Conservation (phyloP, 495 filamentous ascomycete genomes). For the Penicillium lividum region DNA sequence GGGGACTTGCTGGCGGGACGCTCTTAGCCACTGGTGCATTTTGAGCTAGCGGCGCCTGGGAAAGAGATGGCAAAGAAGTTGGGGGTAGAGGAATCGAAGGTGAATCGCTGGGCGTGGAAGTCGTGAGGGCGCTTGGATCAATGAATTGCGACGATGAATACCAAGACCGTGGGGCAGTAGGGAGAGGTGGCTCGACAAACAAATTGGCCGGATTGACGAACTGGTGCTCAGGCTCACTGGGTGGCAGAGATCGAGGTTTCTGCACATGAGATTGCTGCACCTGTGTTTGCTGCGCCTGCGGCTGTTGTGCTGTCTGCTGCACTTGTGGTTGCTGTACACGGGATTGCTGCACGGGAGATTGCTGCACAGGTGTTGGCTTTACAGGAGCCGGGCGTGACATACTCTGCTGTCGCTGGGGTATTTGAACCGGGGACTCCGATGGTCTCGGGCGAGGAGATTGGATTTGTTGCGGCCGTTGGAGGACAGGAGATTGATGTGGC, state of each 20-base stretch:
- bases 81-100: conserved; percentile 23
- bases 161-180: conserved; percentile 32
- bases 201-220: conserved; percentile 47
- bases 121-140: conserved; percentile 26
- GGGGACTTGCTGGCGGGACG: conserved; percentile 5
- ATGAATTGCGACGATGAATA: conserved; percentile 34
- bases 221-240: conserved; percentile 38
- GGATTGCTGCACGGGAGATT: not conserved
- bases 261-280: conserved; percentile 24
- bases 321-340: not conserved
- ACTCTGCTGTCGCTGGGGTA: conserved; percentile 2
- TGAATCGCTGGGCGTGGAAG: conserved; percentile 22
- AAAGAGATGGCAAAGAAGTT: conserved; percentile 13
- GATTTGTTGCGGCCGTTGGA: conserved; percentile 2
- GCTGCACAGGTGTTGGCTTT: not conserved
- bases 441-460: conserved; percentile 7
- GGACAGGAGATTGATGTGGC: not conserved
- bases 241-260: conserved; percentile 21
- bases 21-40: conserved; percentile 3
- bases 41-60: conserved; percentile 7
- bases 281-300: conserved; percentile 1
- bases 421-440: conserved; percentile 9
- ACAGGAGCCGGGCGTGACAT: not conserved
- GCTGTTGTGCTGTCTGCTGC: conserved; percentile 2
- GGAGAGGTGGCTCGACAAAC: conserved; percentile 39